Percentiles rank a stretch among this genome's conserved stretches.
These are phyloP conservation scores for Psilocybe azurescens DNA, from an alignment of 768 basidiomycete species.

Conservation along the genomic window DNA sequence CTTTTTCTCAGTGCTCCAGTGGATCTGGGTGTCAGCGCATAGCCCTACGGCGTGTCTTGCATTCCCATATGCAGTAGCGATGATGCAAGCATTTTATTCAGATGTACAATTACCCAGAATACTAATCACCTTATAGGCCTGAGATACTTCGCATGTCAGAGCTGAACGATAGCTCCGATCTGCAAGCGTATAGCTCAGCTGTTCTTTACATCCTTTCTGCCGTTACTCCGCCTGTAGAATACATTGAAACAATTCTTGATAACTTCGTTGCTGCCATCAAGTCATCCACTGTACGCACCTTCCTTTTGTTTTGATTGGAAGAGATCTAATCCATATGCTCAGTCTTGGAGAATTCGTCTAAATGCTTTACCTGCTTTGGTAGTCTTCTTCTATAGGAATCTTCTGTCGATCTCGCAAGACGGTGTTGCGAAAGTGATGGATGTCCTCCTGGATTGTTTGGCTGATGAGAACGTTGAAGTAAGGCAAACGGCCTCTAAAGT, in stretches of 20 bases:
- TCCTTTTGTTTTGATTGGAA: slow-evolving; percentile 3
- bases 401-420: slow-evolving; percentile 73
- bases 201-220: slow-evolving; percentile 85
- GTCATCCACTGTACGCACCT: slow-evolving; percentile 66
- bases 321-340: slow-evolving; percentile 15
- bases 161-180: slow-evolving; percentile 81
- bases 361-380: slow-evolving; percentile 88
- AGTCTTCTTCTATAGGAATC: slow-evolving; percentile 91
- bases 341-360: slow-evolving; percentile 93
- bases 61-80: slow-evolving; percentile 76
- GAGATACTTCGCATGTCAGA: slow-evolving; percentile 92
- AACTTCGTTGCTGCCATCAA: slow-evolving; percentile 76
- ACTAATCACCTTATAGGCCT: slow-evolving; percentile 53
- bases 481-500: slow-evolving; percentile 90
- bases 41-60: slow-evolving; percentile 75
- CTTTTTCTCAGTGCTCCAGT: slow-evolving; percentile 63
- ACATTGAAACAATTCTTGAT: slow-evolving; percentile 62
- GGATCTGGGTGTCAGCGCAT: slow-evolving; percentile 81
- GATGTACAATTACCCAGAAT: slow-evolving; percentile 8
- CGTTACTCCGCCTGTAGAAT: slow-evolving; percentile 73
- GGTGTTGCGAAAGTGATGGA: slow-evolving; percentile 80
- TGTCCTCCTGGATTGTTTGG: slow-evolving; percentile 80
- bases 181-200: slow-evolving; percentile 81
- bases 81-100: slow-evolving; percentile 62
- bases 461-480: slow-evolving; percentile 92